Conservation (phyloP, 1,139 yeast genomes). For the Barnettozyma hawaiiensis region DNA sequence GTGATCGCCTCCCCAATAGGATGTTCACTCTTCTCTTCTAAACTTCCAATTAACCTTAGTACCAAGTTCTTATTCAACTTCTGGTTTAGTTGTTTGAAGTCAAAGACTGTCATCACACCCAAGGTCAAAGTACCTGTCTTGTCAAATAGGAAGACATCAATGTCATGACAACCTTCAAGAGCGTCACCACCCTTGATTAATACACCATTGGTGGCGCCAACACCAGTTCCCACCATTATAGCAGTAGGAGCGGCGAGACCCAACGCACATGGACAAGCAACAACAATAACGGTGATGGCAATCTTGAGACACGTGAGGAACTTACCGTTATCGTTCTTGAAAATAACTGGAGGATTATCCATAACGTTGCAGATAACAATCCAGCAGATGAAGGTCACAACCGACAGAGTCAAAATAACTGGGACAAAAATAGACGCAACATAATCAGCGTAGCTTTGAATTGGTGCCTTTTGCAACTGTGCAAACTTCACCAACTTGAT, state of each 20-base stretch:
- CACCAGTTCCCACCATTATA: constrained; percentile 97
- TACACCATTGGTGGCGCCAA: constrained; percentile 87
- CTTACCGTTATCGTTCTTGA: constrained; percentile 51
- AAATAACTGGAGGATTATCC: constrained; percentile 47
- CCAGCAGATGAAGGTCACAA: constrained; percentile 72
- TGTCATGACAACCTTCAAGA: constrained; percentile 64
- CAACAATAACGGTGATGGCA: constrained; percentile 91
- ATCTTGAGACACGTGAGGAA: constrained; percentile 68
- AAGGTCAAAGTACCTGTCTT: constrained; percentile 94
- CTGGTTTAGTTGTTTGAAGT: constrained; percentile 23
- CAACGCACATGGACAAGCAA: constrained; percentile 96
- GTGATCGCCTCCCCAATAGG: constrained; percentile 77
- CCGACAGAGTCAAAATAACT: constrained; percentile 53
- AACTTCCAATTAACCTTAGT: constrained; percentile 56
- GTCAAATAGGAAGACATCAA: constrained; percentile 75
- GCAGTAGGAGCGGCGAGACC: constrained; percentile 99
- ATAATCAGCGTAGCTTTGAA: constrained; percentile 81
- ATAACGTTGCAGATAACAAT: constrained; percentile 36
- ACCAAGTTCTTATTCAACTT: constrained; percentile 17
- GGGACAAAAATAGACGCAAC: constrained; percentile 89
- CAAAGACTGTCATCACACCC: constrained; percentile 65
- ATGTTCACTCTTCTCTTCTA: constrained; percentile 77
- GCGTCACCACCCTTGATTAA: constrained; percentile 91
- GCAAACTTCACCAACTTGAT: constrained; percentile 85
- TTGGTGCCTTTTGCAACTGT: constrained; percentile 83